Evolutionary conservation across 495 filamentous ascomycete species (phyloP).

Genomic region (Penicillium salamii): DNA sequence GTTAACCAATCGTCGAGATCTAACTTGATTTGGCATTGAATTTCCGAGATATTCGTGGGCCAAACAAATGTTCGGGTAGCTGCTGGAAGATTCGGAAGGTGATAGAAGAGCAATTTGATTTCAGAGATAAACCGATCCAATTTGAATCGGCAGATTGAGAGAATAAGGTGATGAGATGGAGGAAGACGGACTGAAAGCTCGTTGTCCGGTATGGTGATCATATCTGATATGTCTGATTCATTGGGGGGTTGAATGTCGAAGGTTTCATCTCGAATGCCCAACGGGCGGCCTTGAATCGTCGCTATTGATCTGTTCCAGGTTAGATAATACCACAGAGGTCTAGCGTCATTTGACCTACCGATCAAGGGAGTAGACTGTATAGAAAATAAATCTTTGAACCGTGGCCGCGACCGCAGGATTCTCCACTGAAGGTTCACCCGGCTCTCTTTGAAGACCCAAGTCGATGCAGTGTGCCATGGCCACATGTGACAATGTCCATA

Average conservation of each 20-base stretch:
- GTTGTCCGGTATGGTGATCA: too few relatives aligned
- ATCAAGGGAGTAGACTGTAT: constrained; percentile 23
- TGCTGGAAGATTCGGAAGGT: constrained; percentile 8
- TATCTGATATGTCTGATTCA: too few relatives aligned
- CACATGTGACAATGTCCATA: constrained; percentile 24
- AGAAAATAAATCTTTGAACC: constrained; percentile 19
- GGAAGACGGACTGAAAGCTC: neutral
- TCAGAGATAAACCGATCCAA: constrained; percentile 23
- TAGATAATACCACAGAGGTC: neutral
- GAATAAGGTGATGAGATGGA: constrained; percentile 10
- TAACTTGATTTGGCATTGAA: constrained; percentile 15
- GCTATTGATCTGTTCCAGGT: constrained; percentile 16
- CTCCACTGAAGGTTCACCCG: constrained; percentile 1
- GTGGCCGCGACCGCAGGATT: constrained; percentile 4
- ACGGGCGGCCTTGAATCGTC: constrained; percentile 27
- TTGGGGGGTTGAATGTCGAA: constrained; percentile 12
- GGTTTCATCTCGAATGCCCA: constrained; percentile 25
- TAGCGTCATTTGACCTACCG: constrained; percentile 9
- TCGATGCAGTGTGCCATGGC: constrained; percentile 28
- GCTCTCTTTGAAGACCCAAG: constrained; percentile 20
- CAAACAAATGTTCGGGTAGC: constrained; percentile 11
- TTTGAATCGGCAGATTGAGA: constrained; percentile 18
- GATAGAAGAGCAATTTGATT: constrained; percentile 25
- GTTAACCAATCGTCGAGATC: constrained; percentile 19
- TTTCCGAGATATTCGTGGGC: constrained; percentile 11